phyloP scores from a whole-genome alignment of 225 moss, liverwort and hornwort genomes.

The Polytrichum formosum region DNA sequence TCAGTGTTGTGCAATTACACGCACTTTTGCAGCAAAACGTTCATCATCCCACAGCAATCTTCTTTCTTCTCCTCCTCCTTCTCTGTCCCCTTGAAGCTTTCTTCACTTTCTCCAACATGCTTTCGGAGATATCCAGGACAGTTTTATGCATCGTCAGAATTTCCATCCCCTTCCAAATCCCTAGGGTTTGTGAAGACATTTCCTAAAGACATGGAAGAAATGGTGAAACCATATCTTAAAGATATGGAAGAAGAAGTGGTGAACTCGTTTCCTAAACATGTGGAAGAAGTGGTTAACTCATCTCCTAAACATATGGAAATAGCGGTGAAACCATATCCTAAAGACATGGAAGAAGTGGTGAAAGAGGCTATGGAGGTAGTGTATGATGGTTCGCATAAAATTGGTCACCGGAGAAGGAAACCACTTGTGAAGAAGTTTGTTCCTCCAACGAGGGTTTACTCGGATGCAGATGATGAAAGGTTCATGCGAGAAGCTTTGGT shows the following conservation, averaged over 20 bases:
- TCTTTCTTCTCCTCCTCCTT: background rate
- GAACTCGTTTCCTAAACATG: background rate
- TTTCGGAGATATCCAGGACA: background rate
- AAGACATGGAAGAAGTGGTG: background rate
- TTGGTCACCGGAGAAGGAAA: slow-evolving; percentile 14
- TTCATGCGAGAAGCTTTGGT: slow-evolving; percentile 76
- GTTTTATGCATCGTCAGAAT: background rate
- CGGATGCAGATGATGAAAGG: slow-evolving; percentile 52
- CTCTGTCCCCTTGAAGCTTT: background rate
- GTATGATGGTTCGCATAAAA: background rate
- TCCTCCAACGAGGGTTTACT: slow-evolving; percentile 22
- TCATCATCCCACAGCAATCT: background rate
- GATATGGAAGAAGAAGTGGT: background rate
- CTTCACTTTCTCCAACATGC: background rate
- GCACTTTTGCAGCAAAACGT: background rate
- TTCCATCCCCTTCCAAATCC: background rate
- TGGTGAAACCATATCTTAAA: background rate
- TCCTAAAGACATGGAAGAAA: background rate
- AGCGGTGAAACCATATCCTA: background rate
- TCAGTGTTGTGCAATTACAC: background rate
- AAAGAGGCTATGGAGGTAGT: background rate
- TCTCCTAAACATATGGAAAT: background rate
- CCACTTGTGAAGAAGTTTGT: slow-evolving; percentile 1
- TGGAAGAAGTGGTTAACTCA: background rate
- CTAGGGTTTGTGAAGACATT: background rate